These are phyloP conservation scores for Coleophoma crateriformis DNA, from an alignment of 2,329 filamentous ascomycete genomes.

Conservation along the genomic window DNA sequence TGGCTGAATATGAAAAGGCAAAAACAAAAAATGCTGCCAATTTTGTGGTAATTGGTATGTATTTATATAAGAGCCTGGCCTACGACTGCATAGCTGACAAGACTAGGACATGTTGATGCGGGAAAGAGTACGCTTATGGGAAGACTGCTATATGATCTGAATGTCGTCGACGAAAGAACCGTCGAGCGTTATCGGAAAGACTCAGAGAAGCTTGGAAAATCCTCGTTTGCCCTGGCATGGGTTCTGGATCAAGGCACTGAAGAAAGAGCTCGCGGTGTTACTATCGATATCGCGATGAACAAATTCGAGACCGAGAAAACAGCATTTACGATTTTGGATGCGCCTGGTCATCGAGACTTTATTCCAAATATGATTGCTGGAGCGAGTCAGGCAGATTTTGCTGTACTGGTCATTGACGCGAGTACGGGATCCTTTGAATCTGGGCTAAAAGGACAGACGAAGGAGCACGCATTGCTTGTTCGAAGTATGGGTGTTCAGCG, in stretches of 20 bases:
- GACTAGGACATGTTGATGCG: slow-evolving; percentile 84
- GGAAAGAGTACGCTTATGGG: slow-evolving; percentile 98
- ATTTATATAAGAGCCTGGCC: slow-evolving; percentile 16
- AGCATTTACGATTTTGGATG: slow-evolving; percentile 89
- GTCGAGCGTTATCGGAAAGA: slow-evolving; percentile 85
- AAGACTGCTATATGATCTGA: slow-evolving; percentile 81
- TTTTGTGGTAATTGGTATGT: slow-evolving; percentile 85
- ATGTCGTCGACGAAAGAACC: slow-evolving; percentile 81
- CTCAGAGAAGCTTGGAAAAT: slow-evolving; percentile 86
- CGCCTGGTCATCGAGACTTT: slow-evolving; percentile 91
- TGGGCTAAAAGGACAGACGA: slow-evolving; percentile 87
- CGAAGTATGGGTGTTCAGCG: slow-evolving; percentile 86
- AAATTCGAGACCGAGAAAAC: slow-evolving; percentile 87
- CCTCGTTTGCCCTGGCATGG: slow-evolving; percentile 95
- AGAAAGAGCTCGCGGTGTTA: slow-evolving; percentile 84
- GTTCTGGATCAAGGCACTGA: slow-evolving; percentile 90
- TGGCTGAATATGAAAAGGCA: slow-evolving; percentile 72
- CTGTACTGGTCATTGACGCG: slow-evolving; percentile 88
- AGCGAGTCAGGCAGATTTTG: slow-evolving; percentile 92
- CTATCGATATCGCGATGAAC: slow-evolving; percentile 94
- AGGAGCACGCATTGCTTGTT: slow-evolving; percentile 85
- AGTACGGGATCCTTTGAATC: slow-evolving; percentile 89
- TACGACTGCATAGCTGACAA: not conserved
- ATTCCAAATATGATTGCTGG: slow-evolving; percentile 99
- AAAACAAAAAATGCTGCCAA: slow-evolving; percentile 76